Evolutionary conservation across 1,284 basidiomycete species (phyloP).

Genomic region (Pseudozyma thailandica): DNA sequence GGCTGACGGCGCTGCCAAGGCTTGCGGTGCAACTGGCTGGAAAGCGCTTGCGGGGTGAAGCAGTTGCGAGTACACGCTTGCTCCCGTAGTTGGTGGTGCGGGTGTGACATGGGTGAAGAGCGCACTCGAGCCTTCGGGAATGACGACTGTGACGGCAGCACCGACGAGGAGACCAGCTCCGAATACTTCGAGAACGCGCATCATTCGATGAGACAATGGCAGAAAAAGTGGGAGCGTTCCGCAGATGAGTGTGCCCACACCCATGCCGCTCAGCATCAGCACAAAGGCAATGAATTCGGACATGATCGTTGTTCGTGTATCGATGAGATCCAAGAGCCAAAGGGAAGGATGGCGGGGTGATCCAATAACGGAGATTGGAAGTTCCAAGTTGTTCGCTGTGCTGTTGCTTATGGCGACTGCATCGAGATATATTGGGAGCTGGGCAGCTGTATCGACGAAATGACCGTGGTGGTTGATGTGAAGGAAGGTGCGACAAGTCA

Average conservation of each 20-base stretch:
- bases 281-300: conserved; percentile 34
- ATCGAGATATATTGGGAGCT: too few species aligned
- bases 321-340: background rate
- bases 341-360: too few species aligned
- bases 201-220: conserved; percentile 50
- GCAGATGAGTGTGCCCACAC: conserved; percentile 57
- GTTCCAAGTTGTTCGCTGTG: background rate
- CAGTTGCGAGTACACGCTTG: conserved; percentile 7
- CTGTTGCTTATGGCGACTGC: background rate
- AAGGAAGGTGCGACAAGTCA: background rate
- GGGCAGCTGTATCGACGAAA: background rate
- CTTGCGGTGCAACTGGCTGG: conserved; percentile 1
- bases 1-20: background rate
- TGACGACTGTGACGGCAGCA: conserved; percentile 64
- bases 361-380: too few species aligned
- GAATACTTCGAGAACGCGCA: conserved; percentile 62
- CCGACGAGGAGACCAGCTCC: conserved; percentile 65
- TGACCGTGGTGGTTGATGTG: background rate
- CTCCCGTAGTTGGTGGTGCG: background rate
- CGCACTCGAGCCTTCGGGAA: conserved; percentile 60
- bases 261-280: conserved; percentile 50
- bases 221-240: conserved; percentile 59
- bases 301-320: conserved; percentile 12
- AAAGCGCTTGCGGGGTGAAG: conserved; percentile 14
- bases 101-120: conserved; percentile 35